Base-by-base conservation (phyloP, 2,329 filamentous ascomycete genomes). In the Colletotrichum karsti region DNA sequence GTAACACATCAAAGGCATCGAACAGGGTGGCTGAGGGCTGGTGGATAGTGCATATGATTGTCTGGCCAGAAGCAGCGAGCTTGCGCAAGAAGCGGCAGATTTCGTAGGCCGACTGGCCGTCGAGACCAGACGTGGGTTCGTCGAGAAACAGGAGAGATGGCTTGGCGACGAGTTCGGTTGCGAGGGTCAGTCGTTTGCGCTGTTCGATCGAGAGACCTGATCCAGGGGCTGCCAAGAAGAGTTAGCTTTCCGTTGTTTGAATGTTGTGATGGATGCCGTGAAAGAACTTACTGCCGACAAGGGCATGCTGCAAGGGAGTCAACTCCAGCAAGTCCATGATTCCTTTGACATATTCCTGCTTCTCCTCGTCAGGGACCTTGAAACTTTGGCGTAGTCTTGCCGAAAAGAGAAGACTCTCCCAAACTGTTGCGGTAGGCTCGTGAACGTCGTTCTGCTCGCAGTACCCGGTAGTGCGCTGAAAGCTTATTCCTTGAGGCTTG, bases 311-410 rank as follows among this genome's bases (percentile, higher is more conserved):
- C 20, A 92, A 83, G 37, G 91, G 85, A 8, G 87, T 81, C 2
- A 93, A 81, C 70, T 92, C 91, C 12, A 92, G 81, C 0, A 92
- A 79, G 7, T 90, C 84, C 58, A 92, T 89, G 64, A 93, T 90
- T 33, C 86, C 86, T 69, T 92, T 82, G 8, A 92, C 90, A 56
- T 92, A 92, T 1, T 84, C 85, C 12, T 92, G 77, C 78, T 92
- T 92, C 73, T 92, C 89, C 33, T 85, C 76, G 18, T 81, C 80
- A 0, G 90, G 82, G 2, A 85, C 81, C 7, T 81, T 81, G 3
- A 83, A 79, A 28, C 88, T 84, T 72, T 92, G 90, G 60, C 90
- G 84, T 5, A 92, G 80, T 9, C 91, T 80, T 4, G 90, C 90
- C 0, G 89, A 91, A 74, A 92, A 92, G 64, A 90, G 84, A 12